A percentile compares a stretch with the other conserved stretches of the same genome.
phyloP scores from a whole-genome alignment of 192 early-diverging fungal genomes.

The Glomus cerebriforme region DNA sequence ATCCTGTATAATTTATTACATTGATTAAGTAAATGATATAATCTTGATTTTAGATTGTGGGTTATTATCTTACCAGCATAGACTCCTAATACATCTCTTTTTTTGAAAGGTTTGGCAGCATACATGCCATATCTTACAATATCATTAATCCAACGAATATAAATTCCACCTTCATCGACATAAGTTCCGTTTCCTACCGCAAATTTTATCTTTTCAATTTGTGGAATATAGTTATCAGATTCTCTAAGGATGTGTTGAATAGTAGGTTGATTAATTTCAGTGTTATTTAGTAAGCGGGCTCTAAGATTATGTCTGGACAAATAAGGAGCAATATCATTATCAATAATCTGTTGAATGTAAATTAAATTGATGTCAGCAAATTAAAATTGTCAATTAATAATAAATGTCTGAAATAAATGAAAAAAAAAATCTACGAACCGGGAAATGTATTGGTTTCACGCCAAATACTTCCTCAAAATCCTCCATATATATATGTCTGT shows the following conservation, averaged over 20 bases:
- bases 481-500: conserved; percentile 25
- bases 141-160: conserved; percentile 32
- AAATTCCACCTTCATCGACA: conserved; percentile 27
- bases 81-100: conserved; percentile 11
- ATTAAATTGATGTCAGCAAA: neutral
- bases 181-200: conserved; percentile 15
- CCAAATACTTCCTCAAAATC: conserved; percentile 26
- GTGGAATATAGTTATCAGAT: neutral
- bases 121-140: conserved; percentile 26
- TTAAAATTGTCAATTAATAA: neutral
- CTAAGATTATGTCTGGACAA: conserved; percentile 1
- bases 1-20: neutral
- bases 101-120: neutral
- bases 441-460: conserved; percentile 21
- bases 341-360: conserved; percentile 1
- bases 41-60: neutral
- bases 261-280: neutral
- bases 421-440: neutral
- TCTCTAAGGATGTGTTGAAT: neutral
- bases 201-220: conserved; percentile 4
- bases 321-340: neutral
- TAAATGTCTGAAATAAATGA: neutral
- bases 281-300: neutral
- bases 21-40: neutral
- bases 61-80: conserved; percentile 13